Evolutionary conservation across 2,329 filamentous ascomycete genomes (phyloP).

Genomic region (Aspergillus japonicus): DNA sequence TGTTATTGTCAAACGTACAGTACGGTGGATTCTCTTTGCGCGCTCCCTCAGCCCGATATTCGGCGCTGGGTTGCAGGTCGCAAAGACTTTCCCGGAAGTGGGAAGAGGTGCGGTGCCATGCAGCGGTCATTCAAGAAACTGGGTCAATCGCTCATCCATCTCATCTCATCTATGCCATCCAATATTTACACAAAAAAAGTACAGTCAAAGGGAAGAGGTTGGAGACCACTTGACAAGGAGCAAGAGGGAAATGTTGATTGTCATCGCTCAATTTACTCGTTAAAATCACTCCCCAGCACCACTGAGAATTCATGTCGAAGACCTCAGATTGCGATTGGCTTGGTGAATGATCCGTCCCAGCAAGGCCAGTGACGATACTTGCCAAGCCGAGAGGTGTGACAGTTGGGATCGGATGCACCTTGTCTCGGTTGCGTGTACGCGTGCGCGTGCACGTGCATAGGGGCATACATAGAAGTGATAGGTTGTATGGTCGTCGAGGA

Average conservation of each 20-base stretch:
- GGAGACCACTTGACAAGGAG: neutral
- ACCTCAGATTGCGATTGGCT: neutral
- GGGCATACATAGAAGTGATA: neutral
- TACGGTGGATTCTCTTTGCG: too few species aligned
- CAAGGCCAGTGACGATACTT: neutral
- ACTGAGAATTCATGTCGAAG: too few species aligned
- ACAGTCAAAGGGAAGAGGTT: neutral
- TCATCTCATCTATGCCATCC: slow-evolving; percentile 4
- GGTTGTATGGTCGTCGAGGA: neutral
- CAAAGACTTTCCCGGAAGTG: neutral
- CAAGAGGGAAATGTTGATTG: neutral
- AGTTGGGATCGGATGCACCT: neutral
- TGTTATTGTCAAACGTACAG: too few species aligned
- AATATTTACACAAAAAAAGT: slow-evolving; percentile 11
- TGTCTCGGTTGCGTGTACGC: neutral
- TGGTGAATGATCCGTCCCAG: neutral
- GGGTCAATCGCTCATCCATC: neutral
- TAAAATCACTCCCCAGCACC: too few species aligned
- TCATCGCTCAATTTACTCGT: neutral
- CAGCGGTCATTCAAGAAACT: neutral
- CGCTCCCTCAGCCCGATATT: too few species aligned
- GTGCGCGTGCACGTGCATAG: neutral
- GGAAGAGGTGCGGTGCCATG: neutral
- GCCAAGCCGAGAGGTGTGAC: neutral
- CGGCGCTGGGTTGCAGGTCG: too few species aligned